A percentile compares a stretch with the other conserved stretches of the same genome.
phyloP scores from a whole-genome alignment of 352 stramenopile genomes.

The Globisporangium barbulae region DNA sequence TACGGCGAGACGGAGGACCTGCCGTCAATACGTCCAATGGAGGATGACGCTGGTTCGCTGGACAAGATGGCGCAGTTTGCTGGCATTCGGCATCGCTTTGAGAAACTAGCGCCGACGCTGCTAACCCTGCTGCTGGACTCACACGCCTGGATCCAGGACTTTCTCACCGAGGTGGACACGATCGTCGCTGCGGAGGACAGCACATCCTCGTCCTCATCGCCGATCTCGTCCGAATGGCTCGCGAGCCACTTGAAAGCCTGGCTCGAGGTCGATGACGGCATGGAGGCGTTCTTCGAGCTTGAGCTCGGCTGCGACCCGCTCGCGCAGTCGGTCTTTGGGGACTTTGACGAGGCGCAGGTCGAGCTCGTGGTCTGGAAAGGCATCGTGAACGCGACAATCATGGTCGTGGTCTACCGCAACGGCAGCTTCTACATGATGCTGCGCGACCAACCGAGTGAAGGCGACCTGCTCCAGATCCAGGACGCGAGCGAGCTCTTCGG shows the following conservation, averaged over 20 bases:
- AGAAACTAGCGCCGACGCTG: conserved; percentile 26
- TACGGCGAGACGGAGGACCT: conserved; percentile 32
- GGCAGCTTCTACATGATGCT: conserved; percentile 55
- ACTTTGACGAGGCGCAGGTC: conserved; percentile 20
- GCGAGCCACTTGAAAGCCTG: conserved; percentile 43
- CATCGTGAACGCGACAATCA: conserved; percentile 45
- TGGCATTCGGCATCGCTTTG: conserved; percentile 25
- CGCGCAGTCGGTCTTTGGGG: conserved; percentile 16
- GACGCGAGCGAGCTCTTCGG: conserved; percentile 49
- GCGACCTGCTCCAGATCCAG: conserved; percentile 17
- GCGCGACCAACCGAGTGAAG: conserved; percentile 20
- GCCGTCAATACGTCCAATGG: conserved; percentile 5
- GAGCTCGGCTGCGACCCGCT: conserved; percentile 25
- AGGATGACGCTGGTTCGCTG: neutral
- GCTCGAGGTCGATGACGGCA: conserved; percentile 43
- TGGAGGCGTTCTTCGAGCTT: conserved; percentile 63
- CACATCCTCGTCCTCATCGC: conserved; percentile 9
- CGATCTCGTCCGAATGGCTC: conserved; percentile 24
- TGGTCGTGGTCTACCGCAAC: conserved; percentile 49
- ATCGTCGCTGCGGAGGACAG: conserved; percentile 18
- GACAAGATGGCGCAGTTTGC: conserved; percentile 13
- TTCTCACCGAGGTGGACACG: conserved; percentile 40
- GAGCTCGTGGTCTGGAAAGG: conserved; percentile 61
- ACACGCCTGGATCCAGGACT: conserved; percentile 50
- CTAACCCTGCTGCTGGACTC: conserved; percentile 45